phyloP scores from a whole-genome alignment of 2,329 filamentous ascomycete genomes.

The Pyricularia pennisetigena region DNA sequence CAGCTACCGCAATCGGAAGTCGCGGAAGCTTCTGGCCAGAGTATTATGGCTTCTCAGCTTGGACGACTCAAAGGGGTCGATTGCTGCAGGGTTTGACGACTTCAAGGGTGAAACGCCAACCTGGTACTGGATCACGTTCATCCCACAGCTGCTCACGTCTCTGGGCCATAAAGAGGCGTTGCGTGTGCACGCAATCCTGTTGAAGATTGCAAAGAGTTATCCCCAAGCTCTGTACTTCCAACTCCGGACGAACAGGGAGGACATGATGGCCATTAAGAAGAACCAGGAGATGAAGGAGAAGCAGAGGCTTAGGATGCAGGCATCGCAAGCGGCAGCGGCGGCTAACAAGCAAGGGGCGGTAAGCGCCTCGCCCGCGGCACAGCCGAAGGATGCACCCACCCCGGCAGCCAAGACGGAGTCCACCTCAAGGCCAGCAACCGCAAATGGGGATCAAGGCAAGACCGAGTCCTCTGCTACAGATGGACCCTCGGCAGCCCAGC shows the following conservation, averaged over 20 bases:
- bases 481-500: slow-evolving; percentile 9
- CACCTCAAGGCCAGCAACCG: slow-evolving; percentile 39
- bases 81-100: slow-evolving; percentile 81
- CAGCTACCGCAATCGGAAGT: slow-evolving; percentile 95
- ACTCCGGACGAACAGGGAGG: slow-evolving; percentile 84
- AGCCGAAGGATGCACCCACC: slow-evolving; percentile 39
- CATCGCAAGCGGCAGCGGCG: slow-evolving; percentile 7
- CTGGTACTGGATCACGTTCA: slow-evolving; percentile 99
- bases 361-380: slow-evolving; percentile 28
- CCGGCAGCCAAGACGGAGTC: slow-evolving; percentile 21
- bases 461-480: slow-evolving; percentile 19
- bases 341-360: slow-evolving; percentile 1
- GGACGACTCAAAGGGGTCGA: slow-evolving; percentile 75
- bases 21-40: slow-evolving; percentile 81
- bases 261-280: slow-evolving; percentile 88
- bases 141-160: slow-evolving; percentile 88
- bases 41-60: slow-evolving; percentile 94
- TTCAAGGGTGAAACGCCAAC: slow-evolving; percentile 96
- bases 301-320: slow-evolving; percentile 33
- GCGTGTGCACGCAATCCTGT: slow-evolving; percentile 74
- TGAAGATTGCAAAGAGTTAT: slow-evolving; percentile 91
- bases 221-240: slow-evolving; percentile 96
- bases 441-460: slow-evolving; percentile 38
- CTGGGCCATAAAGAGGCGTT: slow-evolving; percentile 85
- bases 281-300: slow-evolving; percentile 68